phyloP scores from a whole-genome alignment of 805 yeast species.

The Yarrowia phangngaensis region DNA sequence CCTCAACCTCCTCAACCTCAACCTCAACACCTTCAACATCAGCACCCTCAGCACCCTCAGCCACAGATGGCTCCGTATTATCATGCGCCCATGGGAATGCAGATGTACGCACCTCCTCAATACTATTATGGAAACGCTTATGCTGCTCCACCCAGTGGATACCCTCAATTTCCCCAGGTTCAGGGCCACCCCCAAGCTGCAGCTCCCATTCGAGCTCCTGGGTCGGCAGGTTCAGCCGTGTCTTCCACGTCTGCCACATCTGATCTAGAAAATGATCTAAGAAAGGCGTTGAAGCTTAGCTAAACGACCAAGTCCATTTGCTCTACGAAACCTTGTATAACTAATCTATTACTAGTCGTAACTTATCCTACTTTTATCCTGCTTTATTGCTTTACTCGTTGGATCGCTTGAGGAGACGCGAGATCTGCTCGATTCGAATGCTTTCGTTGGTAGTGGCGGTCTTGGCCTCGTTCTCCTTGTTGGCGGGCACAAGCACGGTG shows the following conservation, averaged over 20 bases:
- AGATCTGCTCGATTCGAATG: conserved; percentile 37
- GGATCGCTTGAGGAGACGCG: conserved; percentile 36
- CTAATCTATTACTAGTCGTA: too few relatives aligned
- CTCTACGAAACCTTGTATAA: too few relatives aligned
- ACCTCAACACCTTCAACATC: not conserved
- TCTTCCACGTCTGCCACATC: not conserved
- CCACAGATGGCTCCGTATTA: conserved; percentile 2
- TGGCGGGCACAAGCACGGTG: conserved; percentile 33
- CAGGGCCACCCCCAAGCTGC: not conserved
- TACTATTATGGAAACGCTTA: conserved; percentile 15
- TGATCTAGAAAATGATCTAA: conserved; percentile 21
- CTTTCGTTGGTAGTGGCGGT: conserved; percentile 34
- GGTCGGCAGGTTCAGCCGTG: too few relatives aligned
- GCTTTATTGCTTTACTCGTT: conserved; percentile 31
- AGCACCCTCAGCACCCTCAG: not conserved
- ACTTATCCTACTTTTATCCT: too few relatives aligned
- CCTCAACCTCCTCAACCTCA: not conserved
- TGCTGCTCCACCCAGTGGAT: not conserved
- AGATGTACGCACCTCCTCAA: conserved; percentile 8
- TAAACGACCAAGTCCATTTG: not conserved
- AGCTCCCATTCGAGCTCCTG: conserved; percentile 4
- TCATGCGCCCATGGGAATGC: conserved; percentile 3
- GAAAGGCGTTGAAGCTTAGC: conserved; percentile 24
- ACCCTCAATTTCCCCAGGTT: not conserved
- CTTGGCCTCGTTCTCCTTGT: conserved; percentile 37